These are phyloP conservation scores for Myxozyma vanderwaltii DNA, from an alignment of 805 yeast genomes.

Conservation along the genomic window DNA sequence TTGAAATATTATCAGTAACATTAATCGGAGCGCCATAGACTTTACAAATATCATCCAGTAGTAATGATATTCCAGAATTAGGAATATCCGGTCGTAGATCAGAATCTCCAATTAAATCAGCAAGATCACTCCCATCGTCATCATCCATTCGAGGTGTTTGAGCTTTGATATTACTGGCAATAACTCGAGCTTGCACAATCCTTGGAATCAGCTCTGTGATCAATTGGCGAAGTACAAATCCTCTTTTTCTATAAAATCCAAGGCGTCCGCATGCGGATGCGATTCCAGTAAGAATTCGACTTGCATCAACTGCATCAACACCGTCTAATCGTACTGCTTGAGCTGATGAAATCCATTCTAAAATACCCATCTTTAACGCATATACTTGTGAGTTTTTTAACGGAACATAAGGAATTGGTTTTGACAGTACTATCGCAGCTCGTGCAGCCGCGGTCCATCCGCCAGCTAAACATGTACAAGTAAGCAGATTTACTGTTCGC, in stretches of 20 bases:
- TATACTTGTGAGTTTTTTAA: conserved; percentile 9
- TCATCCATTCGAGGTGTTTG: neutral
- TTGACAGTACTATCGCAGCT: conserved; percentile 50
- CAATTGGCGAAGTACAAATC: conserved; percentile 68
- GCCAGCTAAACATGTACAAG: conserved; percentile 53
- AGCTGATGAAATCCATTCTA: conserved; percentile 30
- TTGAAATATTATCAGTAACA: conserved; percentile 24
- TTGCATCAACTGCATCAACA: conserved; percentile 32
- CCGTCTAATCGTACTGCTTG: conserved; percentile 28
- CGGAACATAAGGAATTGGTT: conserved; percentile 35
- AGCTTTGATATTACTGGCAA: conserved; percentile 5
- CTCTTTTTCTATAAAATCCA: conserved; percentile 65
- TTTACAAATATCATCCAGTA: conserved; percentile 53
- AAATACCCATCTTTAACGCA: conserved; percentile 32
- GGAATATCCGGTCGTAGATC: conserved; percentile 7
- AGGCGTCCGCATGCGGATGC: conserved; percentile 65
- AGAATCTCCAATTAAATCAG: neutral
- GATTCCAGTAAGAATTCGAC: conserved; percentile 61
- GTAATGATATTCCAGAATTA: conserved; percentile 44
- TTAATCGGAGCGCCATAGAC: conserved; percentile 53
- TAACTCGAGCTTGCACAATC: conserved; percentile 32
- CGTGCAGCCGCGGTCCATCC: conserved; percentile 50
- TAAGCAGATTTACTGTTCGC: conserved; percentile 63
- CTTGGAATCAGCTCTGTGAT: conserved; percentile 48
- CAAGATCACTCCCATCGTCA: neutral